Evolutionary conservation across 805 yeast species (phyloP), one percentile per base, ranked within the genome.

Genomic region (Lachancea sp.): DNA sequence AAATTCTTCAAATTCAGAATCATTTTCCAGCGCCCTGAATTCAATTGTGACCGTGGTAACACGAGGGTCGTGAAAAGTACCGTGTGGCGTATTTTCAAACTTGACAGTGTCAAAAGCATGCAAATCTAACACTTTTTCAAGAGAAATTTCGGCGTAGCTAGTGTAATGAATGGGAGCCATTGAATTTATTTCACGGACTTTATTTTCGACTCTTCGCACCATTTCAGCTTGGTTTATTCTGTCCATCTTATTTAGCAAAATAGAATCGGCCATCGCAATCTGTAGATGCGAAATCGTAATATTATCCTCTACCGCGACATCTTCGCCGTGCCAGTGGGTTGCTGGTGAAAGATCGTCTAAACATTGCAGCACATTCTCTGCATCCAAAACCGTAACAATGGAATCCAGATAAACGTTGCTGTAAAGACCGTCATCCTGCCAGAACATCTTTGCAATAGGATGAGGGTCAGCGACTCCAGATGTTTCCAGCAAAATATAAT

Each of bases 391-490:
- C 0, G 96, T 83, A 11, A 92, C 74, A 4, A 90, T 86, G 0
- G 96, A 96, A 61, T 90, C 97, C 23, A 92, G 80, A 58, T 85
- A 84, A 2, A 92, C 87, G 49, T 79, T 80, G 3, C 95, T 80
- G 12, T 80, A 72, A 43, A 92, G 68, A 0, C 89, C 97, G 18
- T 85, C 90, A 59, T 92, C 98, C 22, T 89, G 71, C 98, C 98
- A 92, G 63, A 92, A 92, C 96, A 90, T 90, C 48, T 80, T 77
- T 4, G 97, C 96, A 20, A 92, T 87, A 0, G 97, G 97, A 0
- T 89, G 97, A 0, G 98, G 98, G 56, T 92, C 97, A 0, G 98
- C 98, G 12, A 92, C 72, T 0, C 98, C 98, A 0, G 96, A 87
- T 0, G 98, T 92, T 57, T 92, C 98, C 39, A 92, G 66, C 18